Base-by-base conservation (phyloP, 305 asterid species). In the Fraxinus dipetala region DNA sequence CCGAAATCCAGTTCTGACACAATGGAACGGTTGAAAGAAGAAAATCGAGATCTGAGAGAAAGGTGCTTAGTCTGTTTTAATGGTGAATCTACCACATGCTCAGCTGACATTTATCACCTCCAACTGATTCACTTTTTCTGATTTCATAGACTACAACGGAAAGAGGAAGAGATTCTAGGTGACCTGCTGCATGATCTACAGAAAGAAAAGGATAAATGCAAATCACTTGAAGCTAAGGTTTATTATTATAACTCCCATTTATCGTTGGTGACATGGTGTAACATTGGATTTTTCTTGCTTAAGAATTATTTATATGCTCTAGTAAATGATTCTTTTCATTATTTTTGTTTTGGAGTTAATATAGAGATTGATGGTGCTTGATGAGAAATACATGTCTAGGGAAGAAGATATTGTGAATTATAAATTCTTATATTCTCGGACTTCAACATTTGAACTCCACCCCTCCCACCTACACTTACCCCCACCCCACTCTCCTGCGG, bases 151-250 rank as follows among this genome's bases (percentile, higher is more conserved):
- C 81, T 94, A 89, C 84, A 90, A 81, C 88, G 86, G 85, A 90
- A 83, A 76, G 98, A 94, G 85, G 91, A 90, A 36, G 93, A 88
- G 86, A 75, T 91, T 83, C 87, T 93, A 34, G 98, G 98, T 84
- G 99, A 94, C 78, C 76, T 94, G 83, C 86, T 93, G 83, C 84
- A 82, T 31, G 99, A 94, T 86, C 84, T 94, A 43, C 90, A 88
- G 63, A 77, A 80, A 28, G 99, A 93, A 86, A 94, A 85, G 87
- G 95, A 87, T 61, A 91, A 81, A 87, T 77, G 88, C 91, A 89
- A 88, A 82, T 86, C 93, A 83, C 90, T 94, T 18, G 98, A 92
- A 87, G 87, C 88, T 83, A 90, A 94, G 97, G 98, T 95, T 81
- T 81, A 82, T 82, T 45, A 75, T n/a, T 22, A 74, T 74, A 13